Evolutionary conservation across 306 rosid species (phyloP), one percentile per base, ranked within the genome.

Genomic region (Cicer yamashitae): DNA sequence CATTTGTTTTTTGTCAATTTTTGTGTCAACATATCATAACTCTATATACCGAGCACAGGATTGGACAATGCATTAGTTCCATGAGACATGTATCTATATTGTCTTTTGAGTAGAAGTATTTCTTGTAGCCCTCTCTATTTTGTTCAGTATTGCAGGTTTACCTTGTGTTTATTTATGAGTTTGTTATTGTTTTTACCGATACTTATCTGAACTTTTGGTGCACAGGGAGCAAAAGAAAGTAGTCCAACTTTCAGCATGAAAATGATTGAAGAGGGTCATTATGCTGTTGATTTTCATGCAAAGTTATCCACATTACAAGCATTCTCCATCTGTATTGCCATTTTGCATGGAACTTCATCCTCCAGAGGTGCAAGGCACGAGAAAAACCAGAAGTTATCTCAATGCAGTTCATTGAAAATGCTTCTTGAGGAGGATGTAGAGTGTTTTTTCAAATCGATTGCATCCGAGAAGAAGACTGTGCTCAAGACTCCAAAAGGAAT

Each of bases 271-370:
- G 98, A 87, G 68, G 96, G 99, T 71, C 87, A 83, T 25, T 96
- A 89, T 82, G 70, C 89, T 7, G 93, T 96, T 63, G 92, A 90
- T 88, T 96, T 96, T 80, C 99, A 92, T 70, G 99, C 97, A 6
- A 89, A 82, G 17, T 79, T 96, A 76, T 92, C 97, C 14, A 77
- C 98, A 10, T 64, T 96, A 48, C 99, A 92, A 86, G 96, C 99
- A 53, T 96, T 96, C 89, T 89, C 98, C 61, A 86, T 88, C 20
- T 89, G 97, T 74, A 88, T 96, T 74, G 88, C 99, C 47, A 80
- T 92, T 82, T 82, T 92, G 79, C 98, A 92, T 39, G 91, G 96
- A 58, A 83, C 89, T 13, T 93, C 88, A 58, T 72, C 87, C 71
- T 75, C 72, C 30, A 58, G 74, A 5, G 51, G 80, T 22, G 53